Evolutionary conservation across 768 basidiomycete species (phyloP).

Genomic region (Macrolepiota dolichaula): DNA sequence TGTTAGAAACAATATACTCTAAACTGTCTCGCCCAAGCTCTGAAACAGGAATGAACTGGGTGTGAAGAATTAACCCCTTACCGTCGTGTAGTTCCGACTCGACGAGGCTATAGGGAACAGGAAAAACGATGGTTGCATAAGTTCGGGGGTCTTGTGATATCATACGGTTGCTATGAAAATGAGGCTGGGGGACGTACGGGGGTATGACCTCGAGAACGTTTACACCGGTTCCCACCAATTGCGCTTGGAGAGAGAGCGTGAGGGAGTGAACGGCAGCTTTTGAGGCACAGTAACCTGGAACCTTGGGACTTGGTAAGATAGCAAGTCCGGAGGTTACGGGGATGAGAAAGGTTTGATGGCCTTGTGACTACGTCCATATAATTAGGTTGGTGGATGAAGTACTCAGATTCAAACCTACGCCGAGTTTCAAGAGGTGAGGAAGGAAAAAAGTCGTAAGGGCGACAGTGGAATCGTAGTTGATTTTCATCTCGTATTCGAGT

Average conservation of each 20-base stretch:
- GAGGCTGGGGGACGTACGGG: conserved; percentile 37
- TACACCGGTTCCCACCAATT: conserved; percentile 47
- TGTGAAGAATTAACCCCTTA: conserved; percentile 21
- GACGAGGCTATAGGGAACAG: conserved; percentile 36
- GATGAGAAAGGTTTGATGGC: conserved; percentile 44
- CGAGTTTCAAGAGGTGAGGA: conserved; percentile 51
- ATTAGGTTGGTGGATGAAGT: background rate
- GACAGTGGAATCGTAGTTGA: conserved; percentile 52
- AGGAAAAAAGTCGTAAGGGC: conserved; percentile 44
- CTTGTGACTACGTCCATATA: conserved; percentile 30
- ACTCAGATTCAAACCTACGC: conserved; percentile 28
- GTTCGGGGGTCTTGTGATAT: background rate
- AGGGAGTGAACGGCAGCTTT: conserved; percentile 59
- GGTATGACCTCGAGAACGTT: conserved; percentile 56
- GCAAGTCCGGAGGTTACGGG: conserved; percentile 53
- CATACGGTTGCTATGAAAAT: conserved; percentile 1
- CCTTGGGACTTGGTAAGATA: conserved; percentile 36
- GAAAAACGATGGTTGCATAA: background rate
- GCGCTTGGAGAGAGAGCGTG: conserved; percentile 40
- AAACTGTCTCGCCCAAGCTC: background rate
- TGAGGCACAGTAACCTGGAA: conserved; percentile 52
- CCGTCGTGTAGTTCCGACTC: conserved; percentile 64
- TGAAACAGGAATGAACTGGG: background rate
- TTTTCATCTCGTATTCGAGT: conserved; percentile 42
- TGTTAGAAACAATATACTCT: background rate